These are phyloP conservation scores for Xylaria longipes DNA, from an alignment of 495 filamentous ascomycete species.

Conservation along the genomic window DNA sequence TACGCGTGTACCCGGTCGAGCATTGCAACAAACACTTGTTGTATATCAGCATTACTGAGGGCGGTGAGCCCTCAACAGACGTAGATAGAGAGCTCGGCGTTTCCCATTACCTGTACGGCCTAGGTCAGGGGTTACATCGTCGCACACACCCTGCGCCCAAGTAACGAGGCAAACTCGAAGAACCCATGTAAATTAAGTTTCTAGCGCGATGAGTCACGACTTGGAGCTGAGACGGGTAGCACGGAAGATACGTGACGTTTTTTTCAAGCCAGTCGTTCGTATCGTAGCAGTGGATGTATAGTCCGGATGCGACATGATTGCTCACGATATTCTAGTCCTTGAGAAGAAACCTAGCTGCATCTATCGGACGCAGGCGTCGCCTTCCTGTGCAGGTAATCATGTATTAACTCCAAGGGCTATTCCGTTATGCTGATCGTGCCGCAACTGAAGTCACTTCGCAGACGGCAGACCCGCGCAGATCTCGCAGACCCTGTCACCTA, in stretches of 20 bases:
- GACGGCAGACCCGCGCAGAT: neutral
- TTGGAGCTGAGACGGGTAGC: neutral
- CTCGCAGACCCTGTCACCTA: neutral
- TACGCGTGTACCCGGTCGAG: neutral
- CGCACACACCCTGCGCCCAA: neutral
- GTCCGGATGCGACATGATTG: neutral
- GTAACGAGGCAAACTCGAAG: neutral
- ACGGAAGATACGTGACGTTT: neutral
- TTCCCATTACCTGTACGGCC: neutral
- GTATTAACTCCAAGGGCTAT: neutral
- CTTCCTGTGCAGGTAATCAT: neutral
- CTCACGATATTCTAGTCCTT: neutral
- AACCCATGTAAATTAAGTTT: neutral
- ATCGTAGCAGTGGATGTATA: neutral
- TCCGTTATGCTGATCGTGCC: neutral
- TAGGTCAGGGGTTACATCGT: slow-evolving; percentile 8
- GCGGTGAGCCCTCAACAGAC: neutral
- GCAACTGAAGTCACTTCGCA: neutral
- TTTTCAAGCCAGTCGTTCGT: neutral
- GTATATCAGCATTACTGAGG: neutral
- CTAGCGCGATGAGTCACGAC: neutral
- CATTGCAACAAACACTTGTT: neutral
- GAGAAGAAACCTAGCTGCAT: neutral
- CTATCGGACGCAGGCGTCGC: neutral
- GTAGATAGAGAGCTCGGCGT: neutral